Conservation (phyloP, 805 yeast species). For the Metschnikowia noctiluminum region DNA sequence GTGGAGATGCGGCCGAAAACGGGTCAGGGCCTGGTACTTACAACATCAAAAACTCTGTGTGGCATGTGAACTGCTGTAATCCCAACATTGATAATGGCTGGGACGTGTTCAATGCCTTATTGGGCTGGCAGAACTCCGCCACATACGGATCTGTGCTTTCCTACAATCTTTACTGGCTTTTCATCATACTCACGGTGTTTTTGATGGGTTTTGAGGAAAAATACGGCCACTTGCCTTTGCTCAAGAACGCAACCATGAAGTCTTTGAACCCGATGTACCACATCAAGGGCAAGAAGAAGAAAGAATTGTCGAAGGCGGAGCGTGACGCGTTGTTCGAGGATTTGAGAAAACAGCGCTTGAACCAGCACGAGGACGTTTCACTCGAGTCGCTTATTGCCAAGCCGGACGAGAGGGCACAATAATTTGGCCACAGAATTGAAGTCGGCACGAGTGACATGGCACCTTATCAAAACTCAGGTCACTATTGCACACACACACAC, state of each 20-base stretch:
- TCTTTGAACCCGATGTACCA: constrained; percentile 72
- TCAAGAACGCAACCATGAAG: constrained; percentile 33
- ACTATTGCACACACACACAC: not conserved
- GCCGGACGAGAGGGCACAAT: not conserved
- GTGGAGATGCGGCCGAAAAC: constrained; percentile 92
- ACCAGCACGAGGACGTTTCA: not conserved
- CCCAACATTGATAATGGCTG: constrained; percentile 87
- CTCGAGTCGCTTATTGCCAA: not conserved
- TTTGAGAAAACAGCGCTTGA: constrained; percentile 16
- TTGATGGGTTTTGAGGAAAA: constrained; percentile 82
- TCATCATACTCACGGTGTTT: constrained; percentile 49
- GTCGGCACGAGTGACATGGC: no score
- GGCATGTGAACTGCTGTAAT: constrained; percentile 93
- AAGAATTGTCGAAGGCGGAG: constrained; percentile 51
- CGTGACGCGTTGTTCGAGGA: constrained; percentile 48
- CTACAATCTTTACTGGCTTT: constrained; percentile 86
- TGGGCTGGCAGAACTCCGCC: not conserved
- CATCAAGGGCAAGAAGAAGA: constrained; percentile 64
- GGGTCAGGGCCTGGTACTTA: constrained; percentile 97
- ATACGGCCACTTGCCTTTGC: constrained; percentile 74
- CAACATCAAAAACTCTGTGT: constrained; percentile 71
- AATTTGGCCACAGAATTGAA: not conserved
- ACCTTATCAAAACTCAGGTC: not conserved
- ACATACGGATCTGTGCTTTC: constrained; percentile 87
- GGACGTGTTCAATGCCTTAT: constrained; percentile 90